Evolutionary conservation across 345 rosid genomes (phyloP).

Genomic region (Nephelium lappaceum): DNA sequence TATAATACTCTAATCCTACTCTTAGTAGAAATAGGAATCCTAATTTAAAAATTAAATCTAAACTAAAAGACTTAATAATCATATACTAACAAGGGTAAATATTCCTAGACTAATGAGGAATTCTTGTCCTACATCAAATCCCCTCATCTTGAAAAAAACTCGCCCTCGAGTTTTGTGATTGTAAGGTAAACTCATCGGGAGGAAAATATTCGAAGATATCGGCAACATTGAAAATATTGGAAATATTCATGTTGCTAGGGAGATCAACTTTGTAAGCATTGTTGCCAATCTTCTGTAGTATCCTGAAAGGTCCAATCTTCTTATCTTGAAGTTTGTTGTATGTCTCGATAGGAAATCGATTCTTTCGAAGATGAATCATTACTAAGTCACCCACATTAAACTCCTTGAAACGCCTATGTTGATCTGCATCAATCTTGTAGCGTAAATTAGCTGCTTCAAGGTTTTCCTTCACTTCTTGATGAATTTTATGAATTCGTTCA

Average conservation of each 20-base stretch:
- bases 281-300: slow-evolving; percentile 14
- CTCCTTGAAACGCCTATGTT: background rate
- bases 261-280: slow-evolving; percentile 20
- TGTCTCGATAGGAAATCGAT: background rate
- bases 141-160: too few species aligned
- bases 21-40: too few species aligned
- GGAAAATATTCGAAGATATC: background rate
- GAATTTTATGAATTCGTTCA: background rate
- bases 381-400: slow-evolving; percentile 6
- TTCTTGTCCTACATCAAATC: too few species aligned
- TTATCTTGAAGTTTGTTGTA: background rate
- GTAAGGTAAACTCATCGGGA: too few species aligned
- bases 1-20: too few species aligned
- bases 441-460: background rate
- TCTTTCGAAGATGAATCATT: background rate
- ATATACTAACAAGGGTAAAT: too few species aligned
- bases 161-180: background rate
- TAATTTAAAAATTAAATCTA: too few species aligned
- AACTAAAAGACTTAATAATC: too few species aligned
- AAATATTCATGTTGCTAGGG: background rate
- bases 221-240: slow-evolving; percentile 8
- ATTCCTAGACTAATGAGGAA: too few species aligned
- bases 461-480: background rate
- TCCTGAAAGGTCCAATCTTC: background rate
- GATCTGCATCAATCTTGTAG: background rate